phyloP scores from a whole-genome alignment of 129 eudicot species.

The Artemisia argyi region DNA sequence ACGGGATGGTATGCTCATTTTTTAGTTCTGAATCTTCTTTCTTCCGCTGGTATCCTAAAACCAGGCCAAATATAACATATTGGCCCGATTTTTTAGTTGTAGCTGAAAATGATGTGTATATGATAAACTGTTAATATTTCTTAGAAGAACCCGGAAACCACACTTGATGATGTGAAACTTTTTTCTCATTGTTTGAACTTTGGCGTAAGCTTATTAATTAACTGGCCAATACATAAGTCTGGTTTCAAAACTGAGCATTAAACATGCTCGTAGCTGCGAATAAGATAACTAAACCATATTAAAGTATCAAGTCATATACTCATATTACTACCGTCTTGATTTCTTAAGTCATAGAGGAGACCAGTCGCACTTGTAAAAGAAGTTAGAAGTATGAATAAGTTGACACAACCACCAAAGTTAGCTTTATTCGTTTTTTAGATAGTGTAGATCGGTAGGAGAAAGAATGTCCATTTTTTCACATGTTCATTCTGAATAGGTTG shows the following conservation, averaged over 20 bases:
- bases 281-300: neutral
- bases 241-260: neutral
- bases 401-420: neutral
- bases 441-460: neutral
- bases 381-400: neutral
- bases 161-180: neutral
- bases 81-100: neutral
- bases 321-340: neutral
- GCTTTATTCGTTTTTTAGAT: neutral
- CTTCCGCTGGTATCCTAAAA: neutral
- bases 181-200: neutral
- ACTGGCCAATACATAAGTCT: neutral
- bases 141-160: too few species aligned
- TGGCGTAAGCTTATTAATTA: neutral
- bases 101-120: neutral
- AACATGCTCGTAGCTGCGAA: neutral
- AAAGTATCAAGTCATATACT: neutral
- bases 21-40: neutral
- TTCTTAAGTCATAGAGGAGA: neutral
- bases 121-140: neutral
- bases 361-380: neutral
- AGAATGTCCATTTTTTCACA: neutral
- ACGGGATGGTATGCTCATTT: constrained; percentile 79
- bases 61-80: neutral
- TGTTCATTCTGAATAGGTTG: neutral